These are phyloP conservation scores for Zymoseptoria brevis DNA, from an alignment of 2,329 filamentous ascomycete species.

Conservation along the genomic window DNA sequence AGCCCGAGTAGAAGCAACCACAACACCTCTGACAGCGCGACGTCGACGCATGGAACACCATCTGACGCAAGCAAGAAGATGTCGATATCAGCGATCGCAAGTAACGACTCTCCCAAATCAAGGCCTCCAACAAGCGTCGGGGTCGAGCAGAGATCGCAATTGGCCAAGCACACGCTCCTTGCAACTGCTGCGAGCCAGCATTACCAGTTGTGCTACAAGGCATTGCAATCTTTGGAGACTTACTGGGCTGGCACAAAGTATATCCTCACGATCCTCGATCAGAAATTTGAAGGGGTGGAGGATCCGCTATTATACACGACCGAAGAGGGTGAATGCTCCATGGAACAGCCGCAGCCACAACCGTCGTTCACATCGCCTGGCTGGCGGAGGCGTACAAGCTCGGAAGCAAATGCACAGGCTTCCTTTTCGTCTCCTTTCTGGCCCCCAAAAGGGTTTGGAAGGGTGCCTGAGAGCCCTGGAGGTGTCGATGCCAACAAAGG, in stretches of 20 bases:
- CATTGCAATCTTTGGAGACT: constrained; percentile 67
- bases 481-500: constrained; percentile 45
- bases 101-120: constrained; percentile 4
- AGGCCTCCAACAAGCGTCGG: constrained; percentile 6
- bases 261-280: constrained; percentile 76
- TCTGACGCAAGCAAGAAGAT: constrained; percentile 7
- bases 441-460: constrained; percentile 12
- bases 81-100: constrained; percentile 9
- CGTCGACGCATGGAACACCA: constrained; percentile 7
- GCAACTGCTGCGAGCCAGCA: constrained; percentile 78
- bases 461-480: constrained; percentile 38
- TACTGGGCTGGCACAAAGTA: constrained; percentile 87
- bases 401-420: constrained; percentile 33
- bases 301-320: constrained; percentile 59
- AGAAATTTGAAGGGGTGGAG: constrained; percentile 79
- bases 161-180: constrained; percentile 63
- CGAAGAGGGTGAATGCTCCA: constrained; percentile 71
- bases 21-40: constrained; percentile 6
- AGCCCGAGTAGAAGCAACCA: constrained; percentile 35
- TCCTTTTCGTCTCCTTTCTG: constrained; percentile 15
- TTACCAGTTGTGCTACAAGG: constrained; percentile 80
- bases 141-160: constrained; percentile 28
- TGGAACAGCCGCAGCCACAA: constrained; percentile 43
- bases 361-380: constrained; percentile 45
- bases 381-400: constrained; percentile 42